These are phyloP conservation scores for rapeseed (Brassica napus) DNA, from an alignment of 345 rosid species.

Conservation along the genomic window DNA sequence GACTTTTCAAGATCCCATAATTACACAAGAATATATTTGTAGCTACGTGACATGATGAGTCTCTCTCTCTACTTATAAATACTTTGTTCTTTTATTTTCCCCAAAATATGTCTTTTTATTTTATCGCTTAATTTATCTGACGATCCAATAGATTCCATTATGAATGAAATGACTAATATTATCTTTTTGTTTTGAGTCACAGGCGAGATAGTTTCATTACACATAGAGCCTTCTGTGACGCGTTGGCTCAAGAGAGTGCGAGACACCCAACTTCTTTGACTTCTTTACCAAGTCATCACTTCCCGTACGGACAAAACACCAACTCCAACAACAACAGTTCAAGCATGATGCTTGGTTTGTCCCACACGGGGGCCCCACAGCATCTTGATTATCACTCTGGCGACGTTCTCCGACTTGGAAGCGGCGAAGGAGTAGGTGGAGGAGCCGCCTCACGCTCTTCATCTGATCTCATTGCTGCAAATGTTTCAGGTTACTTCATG, in stretches of 20 bases:
- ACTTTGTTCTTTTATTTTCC: constrained; percentile 17
- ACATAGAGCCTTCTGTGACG: constrained; percentile 83
- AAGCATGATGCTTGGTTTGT: constrained; percentile 57
- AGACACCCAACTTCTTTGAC: constrained; percentile 63
- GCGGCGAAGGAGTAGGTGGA: constrained; percentile 45
- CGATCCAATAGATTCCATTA: constrained; percentile 39
- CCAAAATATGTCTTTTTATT: constrained; percentile 27
- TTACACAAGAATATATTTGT: constrained; percentile 42
- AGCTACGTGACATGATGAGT: constrained; percentile 45
- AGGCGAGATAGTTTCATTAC: constrained; percentile 86
- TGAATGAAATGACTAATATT: constrained; percentile 1
- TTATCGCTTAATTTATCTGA: constrained; percentile 22
- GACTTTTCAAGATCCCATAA: constrained; percentile 44
- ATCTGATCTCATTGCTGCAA: constrained; percentile 53
- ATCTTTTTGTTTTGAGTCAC: constrained; percentile 20
- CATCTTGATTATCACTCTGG: constrained; percentile 45
- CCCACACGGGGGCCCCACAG: constrained; percentile 56
- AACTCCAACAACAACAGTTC: constrained; percentile 45
- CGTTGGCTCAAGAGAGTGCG: constrained; percentile 78
- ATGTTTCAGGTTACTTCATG: constrained; percentile 56
- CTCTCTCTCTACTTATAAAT: constrained; percentile 28
- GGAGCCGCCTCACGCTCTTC: constrained; percentile 43
- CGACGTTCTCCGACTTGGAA: constrained; percentile 57
- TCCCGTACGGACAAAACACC: constrained; percentile 51
- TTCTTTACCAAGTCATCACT: constrained; percentile 56